phyloP scores from a whole-genome alignment of 495 filamentous ascomycete species.

The Aspergillus hancockii region DNA sequence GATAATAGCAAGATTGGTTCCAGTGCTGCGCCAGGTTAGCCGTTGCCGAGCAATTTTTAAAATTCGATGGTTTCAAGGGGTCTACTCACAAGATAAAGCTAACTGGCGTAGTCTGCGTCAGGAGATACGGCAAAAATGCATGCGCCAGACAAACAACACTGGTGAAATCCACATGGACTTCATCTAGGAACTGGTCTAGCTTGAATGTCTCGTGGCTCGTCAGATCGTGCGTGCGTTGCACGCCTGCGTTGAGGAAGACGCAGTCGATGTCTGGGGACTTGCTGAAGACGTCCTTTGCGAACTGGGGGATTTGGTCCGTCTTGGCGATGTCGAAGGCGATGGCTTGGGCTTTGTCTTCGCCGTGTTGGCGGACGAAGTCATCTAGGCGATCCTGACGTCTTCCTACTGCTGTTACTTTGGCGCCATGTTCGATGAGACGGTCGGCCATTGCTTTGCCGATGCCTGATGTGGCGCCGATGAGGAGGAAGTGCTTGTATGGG shows the following conservation, averaged over 20 bases:
- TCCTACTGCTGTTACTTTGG: slow-evolving; percentile 64
- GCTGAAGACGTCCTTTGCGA: slow-evolving; percentile 55
- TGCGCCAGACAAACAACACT: slow-evolving; percentile 58
- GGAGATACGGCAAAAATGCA: slow-evolving; percentile 62
- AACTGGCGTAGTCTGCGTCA: slow-evolving; percentile 35
- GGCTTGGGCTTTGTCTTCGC: slow-evolving; percentile 49
- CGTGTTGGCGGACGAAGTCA: slow-evolving; percentile 59
- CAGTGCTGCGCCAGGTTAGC: slow-evolving; percentile 24
- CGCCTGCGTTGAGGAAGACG: slow-evolving; percentile 40
- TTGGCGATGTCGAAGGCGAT: slow-evolving; percentile 64
- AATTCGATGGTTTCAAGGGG: too few relatives aligned
- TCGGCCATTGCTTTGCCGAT: slow-evolving; percentile 67
- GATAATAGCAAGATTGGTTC: slow-evolving; percentile 43
- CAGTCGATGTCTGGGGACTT: slow-evolving; percentile 52
- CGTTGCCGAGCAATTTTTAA: neutral
- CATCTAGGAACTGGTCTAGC: slow-evolving; percentile 47
- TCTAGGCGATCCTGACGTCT: slow-evolving; percentile 66
- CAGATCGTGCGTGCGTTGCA: slow-evolving; percentile 55
- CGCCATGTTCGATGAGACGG: slow-evolving; percentile 59
- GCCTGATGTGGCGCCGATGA: slow-evolving; percentile 69
- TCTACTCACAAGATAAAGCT: slow-evolving; percentile 34
- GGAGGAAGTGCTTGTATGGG: slow-evolving; percentile 66
- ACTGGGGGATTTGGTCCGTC: slow-evolving; percentile 54
- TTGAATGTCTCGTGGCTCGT: slow-evolving; percentile 55
- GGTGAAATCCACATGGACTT: slow-evolving; percentile 66